Conservation (phyloP, 2,329 filamentous ascomycete species). For the Fusarium pseudonygamai region DNA sequence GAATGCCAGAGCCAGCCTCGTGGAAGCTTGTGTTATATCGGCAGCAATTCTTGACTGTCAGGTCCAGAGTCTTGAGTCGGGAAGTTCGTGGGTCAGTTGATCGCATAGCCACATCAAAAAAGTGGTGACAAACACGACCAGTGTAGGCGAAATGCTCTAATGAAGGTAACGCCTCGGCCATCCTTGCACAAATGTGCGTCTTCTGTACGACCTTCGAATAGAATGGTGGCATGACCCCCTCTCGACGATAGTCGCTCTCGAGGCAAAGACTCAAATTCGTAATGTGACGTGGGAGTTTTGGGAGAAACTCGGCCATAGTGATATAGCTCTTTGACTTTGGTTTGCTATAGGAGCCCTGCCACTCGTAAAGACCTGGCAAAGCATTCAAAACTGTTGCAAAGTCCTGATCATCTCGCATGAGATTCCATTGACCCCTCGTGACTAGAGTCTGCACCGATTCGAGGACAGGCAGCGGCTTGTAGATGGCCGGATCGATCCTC, state of each 20-base stretch:
- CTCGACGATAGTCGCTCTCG: constrained; percentile 76
- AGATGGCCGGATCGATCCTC: constrained; percentile 32
- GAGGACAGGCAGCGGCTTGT: constrained; percentile 56
- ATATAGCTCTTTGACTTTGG: constrained; percentile 79
- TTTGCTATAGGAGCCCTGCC: constrained; percentile 73
- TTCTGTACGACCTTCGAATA: constrained; percentile 67
- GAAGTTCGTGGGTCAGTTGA: constrained; percentile 59
- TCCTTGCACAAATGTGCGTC: constrained; percentile 71
- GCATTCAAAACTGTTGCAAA: constrained; percentile 70
- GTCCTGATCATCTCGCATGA: constrained; percentile 71
- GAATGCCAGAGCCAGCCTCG: constrained; percentile 74
- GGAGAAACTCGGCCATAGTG: constrained; percentile 72
- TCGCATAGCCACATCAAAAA: constrained; percentile 69
- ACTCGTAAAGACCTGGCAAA: constrained; percentile 71
- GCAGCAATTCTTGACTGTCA: constrained; percentile 80
- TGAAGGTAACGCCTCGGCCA: constrained; percentile 68
- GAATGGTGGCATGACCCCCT: constrained; percentile 67
- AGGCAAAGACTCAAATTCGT: constrained; percentile 73
- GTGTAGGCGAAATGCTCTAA: constrained; percentile 78
- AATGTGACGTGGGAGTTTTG: constrained; percentile 65
- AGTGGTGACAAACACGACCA: constrained; percentile 74
- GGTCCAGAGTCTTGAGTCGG: constrained; percentile 71
- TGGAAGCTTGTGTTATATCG: constrained; percentile 64
- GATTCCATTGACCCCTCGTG: constrained; percentile 80
- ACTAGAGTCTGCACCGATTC: constrained; percentile 72